Conservation (phyloP, 2,329 filamentous ascomycete species). For the Venturia pyrina region DNA sequence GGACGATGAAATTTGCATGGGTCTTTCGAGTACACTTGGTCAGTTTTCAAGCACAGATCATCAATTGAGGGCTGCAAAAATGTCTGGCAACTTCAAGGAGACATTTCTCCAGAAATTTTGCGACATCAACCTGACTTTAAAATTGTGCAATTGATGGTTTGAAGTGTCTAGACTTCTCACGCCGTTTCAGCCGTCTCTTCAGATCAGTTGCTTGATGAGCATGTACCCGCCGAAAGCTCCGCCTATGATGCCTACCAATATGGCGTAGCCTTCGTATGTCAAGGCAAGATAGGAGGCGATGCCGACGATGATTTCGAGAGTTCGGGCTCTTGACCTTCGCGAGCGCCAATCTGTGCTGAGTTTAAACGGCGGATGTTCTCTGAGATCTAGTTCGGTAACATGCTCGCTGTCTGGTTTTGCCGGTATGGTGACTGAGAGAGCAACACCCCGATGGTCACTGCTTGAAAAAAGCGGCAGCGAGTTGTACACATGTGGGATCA, state of each 20-base stretch:
- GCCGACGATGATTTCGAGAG: slow-evolving; percentile 51
- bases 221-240: slow-evolving; percentile 14
- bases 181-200: not conserved
- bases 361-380: slow-evolving; percentile 43
- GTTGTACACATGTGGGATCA: slow-evolving; percentile 55
- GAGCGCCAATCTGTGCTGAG: slow-evolving; percentile 48
- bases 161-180: no score
- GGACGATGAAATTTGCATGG: no score
- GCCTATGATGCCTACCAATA: slow-evolving; percentile 23
- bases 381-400: slow-evolving; percentile 24
- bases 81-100: no score
- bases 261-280: slow-evolving; percentile 36
- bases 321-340: slow-evolving; percentile 43
- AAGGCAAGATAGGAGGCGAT: slow-evolving; percentile 43
- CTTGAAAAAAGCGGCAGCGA: slow-evolving; percentile 69
- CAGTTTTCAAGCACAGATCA: no score
- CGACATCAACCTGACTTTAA: no score
- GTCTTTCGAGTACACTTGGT: no score
- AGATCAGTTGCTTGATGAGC: not conserved
- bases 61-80: no score
- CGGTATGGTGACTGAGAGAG: slow-evolving; percentile 53
- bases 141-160: no score
- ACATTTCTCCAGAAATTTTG: no score
- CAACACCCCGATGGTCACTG: slow-evolving; percentile 82
- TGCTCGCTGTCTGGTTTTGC: slow-evolving; percentile 19